Evolutionary conservation across 1,284 basidiomycete species (phyloP).

Genomic region (Exobasidium cylindrosporum): DNA sequence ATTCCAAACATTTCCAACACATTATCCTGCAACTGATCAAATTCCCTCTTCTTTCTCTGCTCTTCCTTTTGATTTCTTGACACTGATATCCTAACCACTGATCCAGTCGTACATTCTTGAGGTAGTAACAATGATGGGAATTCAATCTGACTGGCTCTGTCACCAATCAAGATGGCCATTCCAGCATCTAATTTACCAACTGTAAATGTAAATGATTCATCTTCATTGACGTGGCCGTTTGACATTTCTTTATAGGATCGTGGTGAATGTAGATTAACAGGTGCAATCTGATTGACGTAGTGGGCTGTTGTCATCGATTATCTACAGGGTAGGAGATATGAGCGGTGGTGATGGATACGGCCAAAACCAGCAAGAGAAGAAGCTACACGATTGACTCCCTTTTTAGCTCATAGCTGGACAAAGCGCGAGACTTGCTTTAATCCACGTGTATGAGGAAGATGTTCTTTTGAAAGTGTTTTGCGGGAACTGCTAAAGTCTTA

Average conservation of each 20-base stretch:
- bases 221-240: constrained; percentile 4
- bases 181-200: constrained; percentile 54
- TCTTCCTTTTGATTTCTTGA: constrained; percentile 48
- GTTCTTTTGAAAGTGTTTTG: no score
- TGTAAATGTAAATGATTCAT: constrained; percentile 43
- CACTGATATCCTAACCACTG: constrained; percentile 52
- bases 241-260: constrained; percentile 6
- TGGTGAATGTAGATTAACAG: constrained; percentile 27
- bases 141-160: constrained; percentile 53
- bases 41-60: constrained; percentile 37
- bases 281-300: constrained; percentile 38
- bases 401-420: no score
- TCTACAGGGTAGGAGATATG: no score
- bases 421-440: no score
- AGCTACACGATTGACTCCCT: no score
- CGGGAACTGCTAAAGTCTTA: no score
- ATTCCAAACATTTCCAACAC: constrained; percentile 49
- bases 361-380: no score
- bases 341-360: no score
- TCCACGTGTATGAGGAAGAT: no score
- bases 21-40: constrained; percentile 49
- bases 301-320: constrained; percentile 21
- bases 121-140: constrained; percentile 53
- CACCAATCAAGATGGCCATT: constrained; percentile 54
- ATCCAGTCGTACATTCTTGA: constrained; percentile 44